Evolutionary conservation across 495 filamentous ascomycete genomes (phyloP), one percentile per base, ranked within the genome.

Genomic region (Physcia stellaris): DNA sequence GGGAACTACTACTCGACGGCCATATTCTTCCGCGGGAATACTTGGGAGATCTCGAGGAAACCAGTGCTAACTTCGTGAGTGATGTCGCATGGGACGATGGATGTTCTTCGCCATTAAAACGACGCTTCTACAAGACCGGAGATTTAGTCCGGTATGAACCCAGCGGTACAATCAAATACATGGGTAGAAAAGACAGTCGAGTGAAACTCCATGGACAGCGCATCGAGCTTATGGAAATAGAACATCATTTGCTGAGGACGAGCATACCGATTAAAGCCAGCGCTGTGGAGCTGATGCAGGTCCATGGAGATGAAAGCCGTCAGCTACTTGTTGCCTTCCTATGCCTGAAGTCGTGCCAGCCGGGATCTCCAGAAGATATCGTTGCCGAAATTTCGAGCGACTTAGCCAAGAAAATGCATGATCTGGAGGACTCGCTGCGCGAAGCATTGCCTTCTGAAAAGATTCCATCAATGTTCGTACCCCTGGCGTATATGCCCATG

Each of bases 141-240:
- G 77, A 82, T 47, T 47, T 80, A 21, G 75, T 75, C 6, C 60
- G 64, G 20, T 78, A 81, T 40, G 55, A 63, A 29, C 59, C 66
- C 20, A 68, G 71, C n/a, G 71, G 73, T 4, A 70, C 71, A 7
- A 61, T 58, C 7, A 53, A 79, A n/a, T 60, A 64, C 27, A 55
- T 80, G 13, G 76, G 76, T 30, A 60, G 77, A 21, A 73, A 73
- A 38, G 77, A 82, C 42, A 69, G 69, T 1, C 75, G 79, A 47
- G 70, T 78, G n/a, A 82, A 82, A 53, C 56, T 79, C 13, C 67
- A 73, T 27, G 77, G 77, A 9, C 77, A 82, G 46, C 58, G 77
- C 22, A 64, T 82, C 24, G 77, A 82, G 49, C 55, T 80, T 12
- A 71, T 67, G 2, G 77, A 82, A 44, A 71, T 82, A 32, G 77